Conservation (phyloP, 2,329 filamentous ascomycete species). For the Apiospora saccharicola region DNA sequence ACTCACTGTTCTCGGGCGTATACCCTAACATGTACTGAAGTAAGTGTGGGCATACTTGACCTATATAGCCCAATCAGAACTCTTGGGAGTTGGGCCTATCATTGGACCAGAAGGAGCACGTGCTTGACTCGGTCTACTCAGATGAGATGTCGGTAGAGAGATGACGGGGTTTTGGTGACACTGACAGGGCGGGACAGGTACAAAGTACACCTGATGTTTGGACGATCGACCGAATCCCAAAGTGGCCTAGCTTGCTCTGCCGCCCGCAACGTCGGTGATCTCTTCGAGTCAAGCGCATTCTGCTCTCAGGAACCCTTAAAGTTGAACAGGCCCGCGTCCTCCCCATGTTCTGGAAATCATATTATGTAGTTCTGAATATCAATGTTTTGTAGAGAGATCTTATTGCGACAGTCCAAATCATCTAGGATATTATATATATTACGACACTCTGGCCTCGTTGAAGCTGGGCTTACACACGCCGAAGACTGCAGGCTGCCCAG, state of each 20-base stretch:
- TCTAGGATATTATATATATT: not conserved
- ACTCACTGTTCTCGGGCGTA: not conserved
- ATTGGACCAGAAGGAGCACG: not conserved
- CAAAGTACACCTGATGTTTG: not conserved
- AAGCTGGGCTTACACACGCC: too few species aligned
- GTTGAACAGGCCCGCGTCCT: conserved; percentile 25
- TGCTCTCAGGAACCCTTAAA: conserved; percentile 31
- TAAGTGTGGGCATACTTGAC: not conserved
- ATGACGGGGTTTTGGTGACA: not conserved
- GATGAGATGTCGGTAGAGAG: not conserved
- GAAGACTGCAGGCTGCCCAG: not conserved
- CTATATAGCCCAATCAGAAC: not conserved
- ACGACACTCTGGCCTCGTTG: not conserved
- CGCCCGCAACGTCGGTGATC: conserved; percentile 39
- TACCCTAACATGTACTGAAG: not conserved
- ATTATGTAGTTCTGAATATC: not conserved
- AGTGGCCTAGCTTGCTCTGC: conserved; percentile 33
- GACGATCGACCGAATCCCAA: conserved; percentile 36
- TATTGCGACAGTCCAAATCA: not conserved
- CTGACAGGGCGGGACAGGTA: not conserved
- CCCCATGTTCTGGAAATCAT: not conserved
- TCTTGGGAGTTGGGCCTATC: not conserved
- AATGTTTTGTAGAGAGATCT: not conserved
- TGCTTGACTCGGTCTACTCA: not conserved
- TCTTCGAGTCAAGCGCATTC: conserved; percentile 37